Evolutionary conservation across 768 basidiomycete genomes (phyloP).

Genomic region (Naganishia randhawae): DNA sequence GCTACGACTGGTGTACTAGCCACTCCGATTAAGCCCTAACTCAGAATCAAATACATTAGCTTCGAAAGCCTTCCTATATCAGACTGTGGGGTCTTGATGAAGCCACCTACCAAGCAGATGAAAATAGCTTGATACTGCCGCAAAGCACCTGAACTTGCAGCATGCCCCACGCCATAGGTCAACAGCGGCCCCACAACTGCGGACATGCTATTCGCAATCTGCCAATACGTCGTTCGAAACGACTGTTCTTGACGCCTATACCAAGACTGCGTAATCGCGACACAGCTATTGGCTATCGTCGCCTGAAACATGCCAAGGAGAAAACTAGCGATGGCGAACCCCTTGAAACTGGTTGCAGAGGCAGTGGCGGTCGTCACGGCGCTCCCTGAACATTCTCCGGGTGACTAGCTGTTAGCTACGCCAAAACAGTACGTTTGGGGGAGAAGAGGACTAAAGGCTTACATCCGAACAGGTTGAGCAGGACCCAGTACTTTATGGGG

Average conservation of each 20-base stretch:
- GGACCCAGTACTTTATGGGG: conserved; percentile 51
- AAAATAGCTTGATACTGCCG: conserved; percentile 28
- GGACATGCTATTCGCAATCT: conserved; percentile 24
- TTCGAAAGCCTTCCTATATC: too few relatives aligned
- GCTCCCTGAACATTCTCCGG: conserved; percentile 10
- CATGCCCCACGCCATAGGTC: conserved; percentile 26
- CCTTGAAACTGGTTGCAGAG: conserved; percentile 20
- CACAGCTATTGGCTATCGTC: conserved; percentile 21
- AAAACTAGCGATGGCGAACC: conserved; percentile 23
- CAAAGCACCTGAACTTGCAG: background rate
- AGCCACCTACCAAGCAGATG: conserved; percentile 13
- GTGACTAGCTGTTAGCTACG: too few relatives aligned
- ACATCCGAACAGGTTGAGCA: conserved; percentile 20
- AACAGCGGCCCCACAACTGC: conserved; percentile 28
- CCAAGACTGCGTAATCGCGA: conserved; percentile 22
- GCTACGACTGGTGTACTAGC: conserved; percentile 36
- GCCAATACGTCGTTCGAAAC: conserved; percentile 21
- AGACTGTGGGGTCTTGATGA: too few relatives aligned
- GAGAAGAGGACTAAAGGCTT: background rate
- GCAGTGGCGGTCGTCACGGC: conserved; percentile 37
- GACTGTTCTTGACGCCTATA: conserved; percentile 18
- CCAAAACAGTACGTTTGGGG: too few relatives aligned
- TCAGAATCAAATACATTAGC: too few relatives aligned
- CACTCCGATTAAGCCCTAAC: conserved; percentile 34
- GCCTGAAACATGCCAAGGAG: conserved; percentile 29